These are phyloP conservation scores for Hygrophoropsis aurantiaca DNA, from an alignment of 768 basidiomycete genomes.

Conservation along the genomic window DNA sequence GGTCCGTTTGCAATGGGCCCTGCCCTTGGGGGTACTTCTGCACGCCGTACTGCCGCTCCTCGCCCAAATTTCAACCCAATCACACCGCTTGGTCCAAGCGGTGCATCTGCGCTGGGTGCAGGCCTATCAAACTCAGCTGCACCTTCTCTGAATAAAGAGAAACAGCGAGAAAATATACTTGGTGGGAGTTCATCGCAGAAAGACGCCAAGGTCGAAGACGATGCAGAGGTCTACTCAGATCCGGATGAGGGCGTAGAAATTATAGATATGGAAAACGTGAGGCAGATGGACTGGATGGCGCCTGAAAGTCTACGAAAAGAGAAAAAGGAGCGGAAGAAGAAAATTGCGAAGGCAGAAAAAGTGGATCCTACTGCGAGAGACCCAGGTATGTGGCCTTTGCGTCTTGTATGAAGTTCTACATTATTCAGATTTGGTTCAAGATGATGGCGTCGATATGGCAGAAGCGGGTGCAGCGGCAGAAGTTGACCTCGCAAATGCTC, in stretches of 20 bases:
- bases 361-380: slow-evolving; percentile 38
- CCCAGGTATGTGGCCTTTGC: slow-evolving; percentile 32
- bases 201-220: slow-evolving; percentile 38
- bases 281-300: slow-evolving; percentile 86
- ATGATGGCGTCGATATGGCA: slow-evolving; percentile 24
- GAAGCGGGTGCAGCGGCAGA: slow-evolving; percentile 22
- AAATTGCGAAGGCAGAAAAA: slow-evolving; percentile 40
- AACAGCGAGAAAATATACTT: slow-evolving; percentile 28
- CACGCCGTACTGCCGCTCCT: slow-evolving; percentile 48
- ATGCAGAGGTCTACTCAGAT: slow-evolving; percentile 78
- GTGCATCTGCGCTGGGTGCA: slow-evolving; percentile 42
- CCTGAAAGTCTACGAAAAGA: slow-evolving; percentile 70
- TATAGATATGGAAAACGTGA: slow-evolving; percentile 77
- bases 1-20: slow-evolving; percentile 90
- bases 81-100: slow-evolving; percentile 38
- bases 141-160: slow-evolving; percentile 49
- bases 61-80: slow-evolving; percentile 58
- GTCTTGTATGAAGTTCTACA: not conserved
- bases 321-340: slow-evolving; percentile 33
- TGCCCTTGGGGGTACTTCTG: slow-evolving; percentile 57
- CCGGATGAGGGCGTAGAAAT: slow-evolving; percentile 88
- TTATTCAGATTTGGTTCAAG: not conserved
- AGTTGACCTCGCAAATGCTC: slow-evolving; percentile 54
- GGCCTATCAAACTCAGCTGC: slow-evolving; percentile 50
- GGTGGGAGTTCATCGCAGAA: slow-evolving; percentile 19